Evolutionary conservation across 345 rosid species (phyloP).

Genomic region (Viola odorata): DNA sequence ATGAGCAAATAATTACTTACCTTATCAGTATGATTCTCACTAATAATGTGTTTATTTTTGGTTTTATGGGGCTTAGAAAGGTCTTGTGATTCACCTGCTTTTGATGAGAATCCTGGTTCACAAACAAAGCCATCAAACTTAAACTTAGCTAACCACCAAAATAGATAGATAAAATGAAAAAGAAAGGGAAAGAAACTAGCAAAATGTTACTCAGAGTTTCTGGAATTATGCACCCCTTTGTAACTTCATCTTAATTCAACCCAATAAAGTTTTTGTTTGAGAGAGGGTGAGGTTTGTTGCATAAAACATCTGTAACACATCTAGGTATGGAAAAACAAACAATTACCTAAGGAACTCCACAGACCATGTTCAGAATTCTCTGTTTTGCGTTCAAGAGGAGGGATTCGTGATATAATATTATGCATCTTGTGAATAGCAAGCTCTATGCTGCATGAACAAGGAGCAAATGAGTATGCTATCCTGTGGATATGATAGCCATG

Average conservation of each 20-base stretch:
- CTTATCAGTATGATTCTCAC: slow-evolving; percentile 28
- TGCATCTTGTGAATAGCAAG: slow-evolving; percentile 44
- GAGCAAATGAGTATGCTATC: background rate
- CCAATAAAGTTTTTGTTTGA: too few species aligned
- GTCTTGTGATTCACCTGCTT: slow-evolving; percentile 18
- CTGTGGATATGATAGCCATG: too few species aligned
- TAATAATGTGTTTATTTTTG: slow-evolving; percentile 32
- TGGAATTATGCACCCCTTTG: background rate
- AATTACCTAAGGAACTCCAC: slow-evolving; percentile 86
- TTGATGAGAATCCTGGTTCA: slow-evolving; percentile 18
- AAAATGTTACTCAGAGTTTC: background rate
- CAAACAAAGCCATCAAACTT: slow-evolving; percentile 4
- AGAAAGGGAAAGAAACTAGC: background rate
- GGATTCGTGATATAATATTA: slow-evolving; percentile 47
- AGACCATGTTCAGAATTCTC: slow-evolving; percentile 46
- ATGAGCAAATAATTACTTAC: slow-evolving; percentile 32
- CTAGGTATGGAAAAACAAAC: background rate
- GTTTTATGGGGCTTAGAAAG: slow-evolving; percentile 18
- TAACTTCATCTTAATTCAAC: background rate
- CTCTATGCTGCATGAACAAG: slow-evolving; percentile 42
- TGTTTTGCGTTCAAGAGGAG: slow-evolving; percentile 39
- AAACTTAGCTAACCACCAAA: slow-evolving; percentile 1
- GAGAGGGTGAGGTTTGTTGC: too few species aligned
- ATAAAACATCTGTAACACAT: background rate
- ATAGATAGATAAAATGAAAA: background rate